These are phyloP conservation scores for Boletus subcaerulescens DNA, from an alignment of 768 basidiomycete genomes.

Conservation along the genomic window DNA sequence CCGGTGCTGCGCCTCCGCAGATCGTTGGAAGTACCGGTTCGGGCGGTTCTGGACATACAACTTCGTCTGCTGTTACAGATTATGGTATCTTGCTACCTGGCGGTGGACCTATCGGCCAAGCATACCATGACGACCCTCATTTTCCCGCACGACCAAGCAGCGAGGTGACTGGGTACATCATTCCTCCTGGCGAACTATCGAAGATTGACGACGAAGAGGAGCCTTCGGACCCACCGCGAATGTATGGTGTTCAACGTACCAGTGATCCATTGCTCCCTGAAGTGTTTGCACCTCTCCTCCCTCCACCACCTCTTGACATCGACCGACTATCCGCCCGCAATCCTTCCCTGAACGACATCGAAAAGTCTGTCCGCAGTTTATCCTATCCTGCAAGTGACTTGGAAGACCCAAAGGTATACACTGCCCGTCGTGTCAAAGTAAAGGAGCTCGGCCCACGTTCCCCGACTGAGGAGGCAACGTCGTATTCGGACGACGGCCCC, in stretches of 20 bases:
- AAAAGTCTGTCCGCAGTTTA: constrained; percentile 32
- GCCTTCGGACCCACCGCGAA: constrained; percentile 24
- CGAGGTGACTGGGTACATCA: constrained; percentile 34
- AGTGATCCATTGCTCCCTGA: constrained; percentile 27
- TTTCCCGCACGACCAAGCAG: constrained; percentile 29
- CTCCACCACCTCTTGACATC: constrained; percentile 38
- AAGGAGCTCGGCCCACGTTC: constrained; percentile 30
- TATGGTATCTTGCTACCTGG: constrained; percentile 32
- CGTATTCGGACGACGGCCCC: constrained; percentile 16
- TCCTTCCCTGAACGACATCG: constrained; percentile 30
- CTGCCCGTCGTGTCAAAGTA: constrained; percentile 40
- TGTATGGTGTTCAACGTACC: constrained; percentile 22
- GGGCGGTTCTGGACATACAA: constrained; percentile 37
- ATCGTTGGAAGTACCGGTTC: constrained; percentile 41
- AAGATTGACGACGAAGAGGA: constrained; percentile 36
- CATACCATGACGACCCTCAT: constrained; percentile 24
- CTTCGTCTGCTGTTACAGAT: constrained; percentile 39
- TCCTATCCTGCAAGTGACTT: constrained; percentile 34
- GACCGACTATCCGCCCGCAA: constrained; percentile 28
- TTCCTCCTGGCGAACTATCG: constrained; percentile 35
- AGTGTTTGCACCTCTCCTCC: constrained; percentile 35
- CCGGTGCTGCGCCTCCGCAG: constrained; percentile 32
- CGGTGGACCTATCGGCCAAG: constrained; percentile 33
- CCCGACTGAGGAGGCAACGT: constrained; percentile 18
- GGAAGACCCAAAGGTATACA: constrained; percentile 33